Conservation (phyloP, 164 flowering plant species). For the Annona cherimola region DNA sequence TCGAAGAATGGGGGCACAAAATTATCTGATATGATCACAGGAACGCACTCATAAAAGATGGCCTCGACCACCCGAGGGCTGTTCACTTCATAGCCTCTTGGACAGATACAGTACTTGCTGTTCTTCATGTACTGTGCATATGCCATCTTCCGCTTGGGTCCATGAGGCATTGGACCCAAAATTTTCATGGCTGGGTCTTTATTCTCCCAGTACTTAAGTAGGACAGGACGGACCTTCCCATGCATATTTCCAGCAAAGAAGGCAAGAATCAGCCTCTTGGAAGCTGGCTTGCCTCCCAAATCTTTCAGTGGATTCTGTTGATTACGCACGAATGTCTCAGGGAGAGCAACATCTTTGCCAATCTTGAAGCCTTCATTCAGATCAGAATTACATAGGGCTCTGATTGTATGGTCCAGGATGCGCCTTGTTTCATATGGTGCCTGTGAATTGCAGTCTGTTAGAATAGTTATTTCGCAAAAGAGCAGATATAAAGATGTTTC, state of each 20-base stretch:
- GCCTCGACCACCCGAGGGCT: slow-evolving; percentile 38
- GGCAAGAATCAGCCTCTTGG: slow-evolving; percentile 28
- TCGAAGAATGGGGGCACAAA: slow-evolving; percentile 12
- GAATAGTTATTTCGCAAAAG: not conserved
- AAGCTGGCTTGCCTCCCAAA: slow-evolving; percentile 29
- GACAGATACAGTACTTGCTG: slow-evolving; percentile 34
- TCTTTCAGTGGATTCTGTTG: slow-evolving; percentile 19
- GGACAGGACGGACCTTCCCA: slow-evolving; percentile 28
- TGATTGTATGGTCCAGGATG: slow-evolving; percentile 17
- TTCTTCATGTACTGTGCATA: slow-evolving; percentile 15
- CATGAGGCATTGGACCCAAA: slow-evolving; percentile 12
- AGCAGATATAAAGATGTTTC: not conserved
- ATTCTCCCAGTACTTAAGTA: slow-evolving; percentile 29
- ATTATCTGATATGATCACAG: slow-evolving; percentile 5
- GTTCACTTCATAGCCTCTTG: slow-evolving; percentile 38
- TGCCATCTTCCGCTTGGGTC: slow-evolving; percentile 5
- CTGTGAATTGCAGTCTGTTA: slow-evolving; percentile 10
- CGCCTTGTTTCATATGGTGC: slow-evolving; percentile 28
- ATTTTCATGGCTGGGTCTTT: slow-evolving; percentile 25
- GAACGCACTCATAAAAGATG: not conserved
- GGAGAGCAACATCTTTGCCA: slow-evolving; percentile 32
- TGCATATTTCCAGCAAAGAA: slow-evolving; percentile 41
- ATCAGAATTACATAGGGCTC: slow-evolving; percentile 40
- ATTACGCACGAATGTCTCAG: slow-evolving; percentile 23
- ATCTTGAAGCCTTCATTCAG: slow-evolving; percentile 24